Conservation (phyloP, 2,329 filamentous ascomycete species). For the Fusarium equiseti region DNA sequence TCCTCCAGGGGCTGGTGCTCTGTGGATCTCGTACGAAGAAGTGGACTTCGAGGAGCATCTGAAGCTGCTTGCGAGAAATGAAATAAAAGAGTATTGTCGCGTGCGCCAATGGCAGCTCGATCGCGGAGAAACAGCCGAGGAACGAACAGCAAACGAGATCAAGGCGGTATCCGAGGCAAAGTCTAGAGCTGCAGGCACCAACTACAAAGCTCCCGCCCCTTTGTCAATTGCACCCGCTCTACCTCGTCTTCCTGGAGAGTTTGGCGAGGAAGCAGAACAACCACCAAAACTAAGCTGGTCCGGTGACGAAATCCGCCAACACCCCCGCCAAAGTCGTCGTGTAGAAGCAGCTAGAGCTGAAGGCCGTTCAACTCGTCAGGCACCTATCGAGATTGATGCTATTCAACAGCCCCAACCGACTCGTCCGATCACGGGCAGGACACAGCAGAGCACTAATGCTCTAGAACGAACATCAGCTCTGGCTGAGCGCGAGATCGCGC, state of each 20-base stretch:
- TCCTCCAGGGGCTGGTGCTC: slow-evolving; percentile 67
- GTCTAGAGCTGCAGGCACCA: slow-evolving; percentile 54
- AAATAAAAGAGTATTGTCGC: slow-evolving; percentile 74
- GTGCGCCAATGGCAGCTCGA: slow-evolving; percentile 71
- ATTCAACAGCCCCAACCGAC: slow-evolving; percentile 34
- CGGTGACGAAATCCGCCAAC: slow-evolving; percentile 49
- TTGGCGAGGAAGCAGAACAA: slow-evolving; percentile 31
- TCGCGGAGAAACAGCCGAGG: slow-evolving; percentile 61
- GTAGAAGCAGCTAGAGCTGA: slow-evolving; percentile 48
- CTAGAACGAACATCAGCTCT: slow-evolving; percentile 63
- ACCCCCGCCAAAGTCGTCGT: slow-evolving; percentile 60
- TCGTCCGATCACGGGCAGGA: slow-evolving; percentile 36
- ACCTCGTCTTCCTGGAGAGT: slow-evolving; percentile 38
- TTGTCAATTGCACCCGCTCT: slow-evolving; percentile 43
- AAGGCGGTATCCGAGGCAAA: slow-evolving; percentile 66
- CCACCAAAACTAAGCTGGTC: background rate
- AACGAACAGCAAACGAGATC: slow-evolving; percentile 63
- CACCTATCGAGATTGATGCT: slow-evolving; percentile 40
- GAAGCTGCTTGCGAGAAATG: slow-evolving; percentile 61
- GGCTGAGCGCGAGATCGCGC: slow-evolving; percentile 64
- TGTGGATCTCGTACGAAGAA: slow-evolving; percentile 74
- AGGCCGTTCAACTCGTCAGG: slow-evolving; percentile 47
- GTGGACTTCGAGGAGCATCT: slow-evolving; percentile 70
- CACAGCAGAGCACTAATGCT: slow-evolving; percentile 46
- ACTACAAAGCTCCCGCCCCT: slow-evolving; percentile 46